A percentile compares a stretch with the other conserved stretches of the same genome.
phyloP scores from a whole-genome alignment of 257 asterid species.

The Oldenlandia corymbosa region DNA sequence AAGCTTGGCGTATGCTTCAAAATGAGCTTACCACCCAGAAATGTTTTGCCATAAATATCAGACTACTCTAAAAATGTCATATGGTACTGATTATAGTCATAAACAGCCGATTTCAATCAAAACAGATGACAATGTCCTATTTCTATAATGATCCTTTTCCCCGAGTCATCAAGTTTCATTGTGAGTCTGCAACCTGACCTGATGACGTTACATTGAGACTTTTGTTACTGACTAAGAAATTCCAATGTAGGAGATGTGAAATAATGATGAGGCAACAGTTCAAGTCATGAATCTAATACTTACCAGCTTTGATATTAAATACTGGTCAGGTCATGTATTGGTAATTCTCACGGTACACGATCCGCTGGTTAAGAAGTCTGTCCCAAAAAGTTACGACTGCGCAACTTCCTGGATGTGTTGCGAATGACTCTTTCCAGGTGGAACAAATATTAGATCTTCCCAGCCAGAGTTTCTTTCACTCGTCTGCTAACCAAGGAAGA shows the following conservation, averaged over 20 bases:
- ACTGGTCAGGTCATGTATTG: not conserved
- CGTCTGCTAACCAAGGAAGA: slow-evolving; percentile 36
- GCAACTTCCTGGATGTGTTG: slow-evolving; percentile 78
- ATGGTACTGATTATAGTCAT: not conserved
- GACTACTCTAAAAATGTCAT: not conserved
- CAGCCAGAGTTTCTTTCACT: slow-evolving; percentile 71
- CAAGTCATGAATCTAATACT: not conserved
- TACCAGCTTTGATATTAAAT: slow-evolving; percentile 10
- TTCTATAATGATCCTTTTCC: not conserved
- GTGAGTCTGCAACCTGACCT: slow-evolving; percentile 16
- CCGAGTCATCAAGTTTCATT: slow-evolving; percentile 10
- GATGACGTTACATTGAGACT: slow-evolving; percentile 8
- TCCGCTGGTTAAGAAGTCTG: not conserved
- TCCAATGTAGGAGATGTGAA: not conserved
- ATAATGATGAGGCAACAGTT: not conserved
- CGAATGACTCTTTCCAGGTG: slow-evolving; percentile 89
- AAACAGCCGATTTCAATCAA: not conserved
- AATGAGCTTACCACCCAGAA: not conserved
- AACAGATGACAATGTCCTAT: not conserved
- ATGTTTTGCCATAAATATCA: too few species aligned
- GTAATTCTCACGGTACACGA: not conserved
- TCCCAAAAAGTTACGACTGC: slow-evolving; percentile 29
- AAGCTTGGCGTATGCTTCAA: too few species aligned
- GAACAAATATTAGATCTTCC: slow-evolving; percentile 90
- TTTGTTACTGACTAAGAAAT: not conserved